A percentile compares a stretch with the other conserved stretches of the same genome.
Evolutionary conservation across 1,284 basidiomycete species (phyloP).

Genomic region (Cryptococcus hybrid): DNA sequence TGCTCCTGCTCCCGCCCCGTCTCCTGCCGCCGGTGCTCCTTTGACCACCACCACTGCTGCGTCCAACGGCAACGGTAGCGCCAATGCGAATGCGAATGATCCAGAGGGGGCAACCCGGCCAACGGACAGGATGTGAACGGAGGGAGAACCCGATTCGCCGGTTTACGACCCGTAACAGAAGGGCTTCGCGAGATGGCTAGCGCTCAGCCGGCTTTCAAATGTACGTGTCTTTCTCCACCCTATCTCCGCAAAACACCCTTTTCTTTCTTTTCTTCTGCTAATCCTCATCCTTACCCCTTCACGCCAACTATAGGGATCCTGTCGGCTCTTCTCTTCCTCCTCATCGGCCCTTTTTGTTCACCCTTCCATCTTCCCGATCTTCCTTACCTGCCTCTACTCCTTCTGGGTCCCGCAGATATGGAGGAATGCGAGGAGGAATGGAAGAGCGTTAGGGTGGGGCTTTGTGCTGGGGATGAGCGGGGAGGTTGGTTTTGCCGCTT

Average conservation of each 20-base stretch:
- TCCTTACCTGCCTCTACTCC: constrained; percentile 69
- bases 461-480: constrained; percentile 76
- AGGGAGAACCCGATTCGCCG: neutral
- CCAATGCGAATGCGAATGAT: neutral
- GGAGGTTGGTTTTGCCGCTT: constrained; percentile 66
- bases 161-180: neutral
- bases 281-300: neutral
- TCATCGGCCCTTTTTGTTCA: constrained; percentile 65
- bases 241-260: neutral
- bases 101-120: neutral
- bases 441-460: constrained; percentile 64
- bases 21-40: constrained; percentile 20
- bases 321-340: constrained; percentile 11
- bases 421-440: constrained; percentile 66
- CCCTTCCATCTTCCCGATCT: constrained; percentile 66
- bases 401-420: constrained; percentile 82
- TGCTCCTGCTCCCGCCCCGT: constrained; percentile 10
- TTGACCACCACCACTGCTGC: constrained; percentile 11
- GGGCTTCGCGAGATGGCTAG: neutral
- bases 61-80: neutral
- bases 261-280: neutral
- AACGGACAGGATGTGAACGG: neutral
- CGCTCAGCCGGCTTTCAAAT: neutral
- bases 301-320: constrained; percentile 6
- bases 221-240: constrained; percentile 55